phyloP scores from a whole-genome alignment of 2,329 filamentous ascomycete species.

The Fusarium tupiense region DNA sequence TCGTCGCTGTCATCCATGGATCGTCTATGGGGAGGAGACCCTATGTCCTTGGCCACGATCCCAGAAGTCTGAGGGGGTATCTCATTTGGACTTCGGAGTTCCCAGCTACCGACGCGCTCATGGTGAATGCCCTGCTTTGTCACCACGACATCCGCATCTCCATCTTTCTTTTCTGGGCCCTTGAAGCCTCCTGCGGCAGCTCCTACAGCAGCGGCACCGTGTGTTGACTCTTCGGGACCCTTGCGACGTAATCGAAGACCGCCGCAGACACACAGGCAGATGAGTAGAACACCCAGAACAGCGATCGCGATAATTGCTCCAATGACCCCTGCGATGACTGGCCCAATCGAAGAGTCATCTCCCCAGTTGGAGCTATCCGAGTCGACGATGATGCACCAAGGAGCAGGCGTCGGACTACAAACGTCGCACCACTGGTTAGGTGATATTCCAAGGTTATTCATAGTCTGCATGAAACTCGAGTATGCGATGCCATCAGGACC shows the following conservation, averaged over 20 bases:
- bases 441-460: conserved; percentile 50
- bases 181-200: conserved; percentile 54
- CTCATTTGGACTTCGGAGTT: conserved; percentile 47
- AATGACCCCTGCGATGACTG: conserved; percentile 57
- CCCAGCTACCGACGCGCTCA: conserved; percentile 62
- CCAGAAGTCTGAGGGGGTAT: conserved; percentile 26
- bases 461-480: conserved; percentile 50
- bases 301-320: conserved; percentile 55
- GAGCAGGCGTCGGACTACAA: conserved; percentile 48
- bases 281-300: conserved; percentile 47
- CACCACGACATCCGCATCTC: conserved; percentile 56
- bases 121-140: conserved; percentile 53
- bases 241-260: conserved; percentile 47
- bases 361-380: background rate
- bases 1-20: conserved; percentile 46
- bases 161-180: conserved; percentile 55
- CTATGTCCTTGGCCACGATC: conserved; percentile 39
- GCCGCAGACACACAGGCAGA: conserved; percentile 47
- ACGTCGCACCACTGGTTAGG: conserved; percentile 55
- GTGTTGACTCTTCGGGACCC: background rate
- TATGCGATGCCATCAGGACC: conserved; percentile 51
- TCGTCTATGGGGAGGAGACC: conserved; percentile 24
- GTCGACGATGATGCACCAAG: conserved; percentile 50
- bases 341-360: conserved; percentile 40
- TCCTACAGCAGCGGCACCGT: conserved; percentile 36